Evolutionary conservation across 2,329 filamentous ascomycete species (phyloP).

Genomic region (Aspergillus pseudotamarii): DNA sequence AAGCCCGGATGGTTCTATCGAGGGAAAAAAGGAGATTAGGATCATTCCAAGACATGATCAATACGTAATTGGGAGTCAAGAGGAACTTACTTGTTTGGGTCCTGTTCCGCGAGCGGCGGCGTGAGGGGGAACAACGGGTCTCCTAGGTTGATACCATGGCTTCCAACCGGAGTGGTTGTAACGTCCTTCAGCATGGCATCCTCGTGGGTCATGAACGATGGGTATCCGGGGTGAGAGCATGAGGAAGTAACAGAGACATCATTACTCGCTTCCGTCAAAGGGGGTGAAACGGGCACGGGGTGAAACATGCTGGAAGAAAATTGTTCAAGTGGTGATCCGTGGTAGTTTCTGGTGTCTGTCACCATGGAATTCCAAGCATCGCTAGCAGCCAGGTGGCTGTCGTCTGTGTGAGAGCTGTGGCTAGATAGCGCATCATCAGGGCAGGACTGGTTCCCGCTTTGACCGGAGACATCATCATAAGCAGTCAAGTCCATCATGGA

Average conservation of each 20-base stretch:
- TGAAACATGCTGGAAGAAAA: constrained; percentile 39
- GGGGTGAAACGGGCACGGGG: constrained; percentile 45
- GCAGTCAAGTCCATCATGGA: constrained; percentile 44
- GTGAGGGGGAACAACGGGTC: constrained; percentile 45
- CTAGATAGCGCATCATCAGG: constrained; percentile 43
- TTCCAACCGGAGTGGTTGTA: constrained; percentile 36
- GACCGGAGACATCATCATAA: constrained; percentile 43
- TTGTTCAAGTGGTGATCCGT: constrained; percentile 39
- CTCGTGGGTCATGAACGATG: constrained; percentile 41
- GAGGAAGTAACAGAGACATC: constrained; percentile 44
- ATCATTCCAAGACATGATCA: constrained; percentile 4
- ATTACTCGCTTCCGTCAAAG: constrained; percentile 46
- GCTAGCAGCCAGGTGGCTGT: constrained; percentile 35
- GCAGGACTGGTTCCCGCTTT: constrained; percentile 34
- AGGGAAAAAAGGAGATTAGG: constrained; percentile 6
- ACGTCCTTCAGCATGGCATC: constrained; percentile 42
- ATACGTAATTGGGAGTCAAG: background rate
- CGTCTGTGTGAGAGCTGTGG: constrained; percentile 42
- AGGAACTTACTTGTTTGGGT: constrained; percentile 44
- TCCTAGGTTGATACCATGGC: constrained; percentile 40
- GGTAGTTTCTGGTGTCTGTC: constrained; percentile 36
- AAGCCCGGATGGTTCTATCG: constrained; percentile 42
- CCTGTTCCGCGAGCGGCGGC: constrained; percentile 43
- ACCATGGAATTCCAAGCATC: constrained; percentile 42
- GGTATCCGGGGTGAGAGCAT: constrained; percentile 43